Conservation (phyloP, 2,329 filamentous ascomycete species). For the Septoria linicola region DNA sequence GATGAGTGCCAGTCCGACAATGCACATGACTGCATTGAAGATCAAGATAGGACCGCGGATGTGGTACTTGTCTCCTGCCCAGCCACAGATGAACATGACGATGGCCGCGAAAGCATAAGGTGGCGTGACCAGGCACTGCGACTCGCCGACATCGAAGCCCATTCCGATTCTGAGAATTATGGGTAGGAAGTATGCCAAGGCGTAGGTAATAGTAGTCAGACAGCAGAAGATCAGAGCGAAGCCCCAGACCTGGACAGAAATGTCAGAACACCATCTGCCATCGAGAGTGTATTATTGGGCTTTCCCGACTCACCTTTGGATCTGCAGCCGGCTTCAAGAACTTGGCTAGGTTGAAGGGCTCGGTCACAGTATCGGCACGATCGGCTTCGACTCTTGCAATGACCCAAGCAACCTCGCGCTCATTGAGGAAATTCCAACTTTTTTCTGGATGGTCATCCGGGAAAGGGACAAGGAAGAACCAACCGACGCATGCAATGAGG, state of each 20-base stretch:
- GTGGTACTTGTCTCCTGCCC: slow-evolving; percentile 34
- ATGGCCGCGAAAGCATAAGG: slow-evolving; percentile 40
- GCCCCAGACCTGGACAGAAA: slow-evolving; percentile 51
- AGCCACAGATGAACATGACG: slow-evolving; percentile 31
- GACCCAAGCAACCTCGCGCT: slow-evolving; percentile 48
- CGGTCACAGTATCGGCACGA: slow-evolving; percentile 49
- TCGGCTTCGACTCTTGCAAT: slow-evolving; percentile 52
- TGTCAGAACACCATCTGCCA: too few species aligned
- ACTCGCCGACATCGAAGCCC: slow-evolving; percentile 32
- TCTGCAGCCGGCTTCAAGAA: slow-evolving; percentile 51
- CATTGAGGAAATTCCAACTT: slow-evolving; percentile 45
- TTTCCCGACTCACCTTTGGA: slow-evolving; percentile 43
- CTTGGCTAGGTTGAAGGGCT: slow-evolving; percentile 49
- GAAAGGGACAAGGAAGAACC: slow-evolving; percentile 48
- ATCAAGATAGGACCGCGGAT: slow-evolving; percentile 33
- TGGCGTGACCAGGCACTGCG: slow-evolving; percentile 36
- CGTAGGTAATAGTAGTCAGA: slow-evolving; percentile 70
- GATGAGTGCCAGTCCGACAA: slow-evolving; percentile 32
- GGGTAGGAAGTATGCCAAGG: slow-evolving; percentile 62
- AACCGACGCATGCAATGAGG: slow-evolving; percentile 41
- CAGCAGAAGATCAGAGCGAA: slow-evolving; percentile 58
- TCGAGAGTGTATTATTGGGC: too few species aligned
- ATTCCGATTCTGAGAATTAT: slow-evolving; percentile 36
- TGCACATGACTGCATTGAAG: slow-evolving; percentile 30
- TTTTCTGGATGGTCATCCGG: slow-evolving; percentile 43